A percentile compares a stretch with the other conserved stretches of the same genome.
Conservation (phyloP, 495 filamentous ascomycete genomes). For the Aspergillus campestris region DNA sequence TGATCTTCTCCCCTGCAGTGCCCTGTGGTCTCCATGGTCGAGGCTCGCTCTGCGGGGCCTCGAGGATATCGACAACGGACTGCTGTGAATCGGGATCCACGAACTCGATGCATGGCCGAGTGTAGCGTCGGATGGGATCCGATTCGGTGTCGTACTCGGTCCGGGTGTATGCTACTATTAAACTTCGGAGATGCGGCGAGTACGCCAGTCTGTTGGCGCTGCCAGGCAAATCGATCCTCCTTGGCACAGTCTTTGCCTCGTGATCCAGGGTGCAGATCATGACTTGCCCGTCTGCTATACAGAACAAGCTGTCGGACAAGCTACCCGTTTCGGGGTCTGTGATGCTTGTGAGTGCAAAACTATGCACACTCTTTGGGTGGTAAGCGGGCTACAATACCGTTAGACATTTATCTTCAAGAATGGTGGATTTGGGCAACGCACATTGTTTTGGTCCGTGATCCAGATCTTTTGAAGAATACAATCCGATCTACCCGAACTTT, state of each 20-base stretch:
- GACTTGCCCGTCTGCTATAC: constrained; percentile 33
- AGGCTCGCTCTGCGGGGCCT: neutral
- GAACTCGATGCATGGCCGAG: constrained; percentile 32
- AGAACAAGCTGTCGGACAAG: constrained; percentile 29
- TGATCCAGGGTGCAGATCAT: constrained; percentile 30
- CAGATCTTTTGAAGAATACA: constrained; percentile 29
- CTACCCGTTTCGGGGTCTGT: constrained; percentile 6
- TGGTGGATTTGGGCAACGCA: constrained; percentile 13
- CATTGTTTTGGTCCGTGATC: constrained; percentile 39
- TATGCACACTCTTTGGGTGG: constrained; percentile 24
- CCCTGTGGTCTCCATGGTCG: constrained; percentile 25
- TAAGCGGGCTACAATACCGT: constrained; percentile 30
- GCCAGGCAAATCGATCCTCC: constrained; percentile 34
- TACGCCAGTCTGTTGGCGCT: constrained; percentile 34
- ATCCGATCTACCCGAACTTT: constrained; percentile 11
- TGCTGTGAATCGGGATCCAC: constrained; percentile 32
- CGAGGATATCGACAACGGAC: constrained; percentile 7
- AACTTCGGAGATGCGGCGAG: constrained; percentile 28
- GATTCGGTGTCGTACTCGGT: constrained; percentile 13
- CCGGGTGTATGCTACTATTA: constrained; percentile 35
- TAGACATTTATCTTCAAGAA: neutral
- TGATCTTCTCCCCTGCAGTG: constrained; percentile 38
- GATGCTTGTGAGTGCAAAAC: constrained; percentile 22
- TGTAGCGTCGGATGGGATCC: constrained; percentile 19
- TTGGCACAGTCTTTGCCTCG: constrained; percentile 30